Evolutionary conservation across 2,329 filamentous ascomycete genomes (phyloP), one percentile per base, ranked within the genome.

Genomic region (Lachnellula occidentalis): DNA sequence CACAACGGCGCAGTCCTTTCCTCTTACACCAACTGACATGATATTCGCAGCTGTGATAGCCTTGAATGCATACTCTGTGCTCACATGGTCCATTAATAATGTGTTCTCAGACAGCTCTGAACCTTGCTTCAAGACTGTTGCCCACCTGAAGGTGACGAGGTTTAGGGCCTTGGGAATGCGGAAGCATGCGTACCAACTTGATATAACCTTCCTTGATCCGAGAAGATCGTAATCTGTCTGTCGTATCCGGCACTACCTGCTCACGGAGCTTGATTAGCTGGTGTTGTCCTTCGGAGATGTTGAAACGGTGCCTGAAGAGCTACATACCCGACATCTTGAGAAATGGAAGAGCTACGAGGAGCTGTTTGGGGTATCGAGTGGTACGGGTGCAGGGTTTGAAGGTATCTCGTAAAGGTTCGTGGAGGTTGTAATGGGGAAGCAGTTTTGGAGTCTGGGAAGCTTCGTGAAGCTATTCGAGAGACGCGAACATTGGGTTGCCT

Each of bases 191-290:
- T 82, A 97, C 94, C 94, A 74, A 99, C 94, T 96, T 99, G 94
- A 74, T 97, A 99, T 73, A 99, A 80, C 73, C 94, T 86, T 70
- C 94, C 94, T 77, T 96, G 92, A 74, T 99, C 94, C 59, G 94
- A 96, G 79, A 99, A 99, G 81, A 99, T 97, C 72, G 94, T 99
- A 70, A 99, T 99, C 77, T 99, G 94, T 80, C 94, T 85, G 77
- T 99, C 94, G 77, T 95, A 97, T 70, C 90, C 92, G 75, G 89
- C 87, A 76, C 85, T 88, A 74, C 86, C 87, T 90, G 68, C 67
- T 60, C 53, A 55, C 56, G 47, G 42, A 60, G 43, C 36, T 49
- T 58, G 55, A 34, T 69, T 64, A 65, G 60, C 63, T 64, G 36
- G 51, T 50, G 36, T 50, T 50, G 47, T 48, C 52, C 50, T 45